These are phyloP conservation scores for Neonectria sp. DNA, from an alignment of 2,329 filamentous ascomycete species.

Conservation along the genomic window DNA sequence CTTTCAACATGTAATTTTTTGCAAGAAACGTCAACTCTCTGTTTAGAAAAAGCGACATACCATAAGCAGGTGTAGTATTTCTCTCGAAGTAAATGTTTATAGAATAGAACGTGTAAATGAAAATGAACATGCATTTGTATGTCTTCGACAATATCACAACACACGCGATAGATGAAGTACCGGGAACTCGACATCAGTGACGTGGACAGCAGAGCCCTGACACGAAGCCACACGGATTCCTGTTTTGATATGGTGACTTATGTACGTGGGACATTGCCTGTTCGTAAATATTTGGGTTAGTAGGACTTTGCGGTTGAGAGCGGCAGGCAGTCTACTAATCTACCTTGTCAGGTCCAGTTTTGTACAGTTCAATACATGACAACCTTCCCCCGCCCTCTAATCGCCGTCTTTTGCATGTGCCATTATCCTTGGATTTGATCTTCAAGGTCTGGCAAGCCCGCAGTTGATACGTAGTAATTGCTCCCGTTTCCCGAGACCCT, in stretches of 20 bases:
- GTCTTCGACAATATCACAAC: neutral
- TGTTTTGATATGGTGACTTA: neutral
- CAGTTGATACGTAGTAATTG: neutral
- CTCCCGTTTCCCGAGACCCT: neutral
- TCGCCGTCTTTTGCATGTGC: conserved; percentile 1
- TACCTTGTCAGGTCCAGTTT: neutral
- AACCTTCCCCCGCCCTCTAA: conserved; percentile 8
- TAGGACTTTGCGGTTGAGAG: conserved; percentile 9
- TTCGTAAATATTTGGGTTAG: conserved; percentile 3
- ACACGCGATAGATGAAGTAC: neutral
- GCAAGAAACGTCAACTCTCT: neutral
- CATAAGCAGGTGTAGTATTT: no score
- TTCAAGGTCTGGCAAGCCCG: conserved; percentile 1
- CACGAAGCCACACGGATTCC: neutral
- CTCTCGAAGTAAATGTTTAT: neutral
- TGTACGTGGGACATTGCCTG: conserved; percentile 6
- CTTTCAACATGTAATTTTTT: neutral
- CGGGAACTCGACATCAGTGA: neutral
- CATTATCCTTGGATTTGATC: conserved; percentile 14
- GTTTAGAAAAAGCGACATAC: neutral
- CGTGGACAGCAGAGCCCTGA: neutral
- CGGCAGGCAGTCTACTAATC: neutral
- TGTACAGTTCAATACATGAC: conserved; percentile 14
- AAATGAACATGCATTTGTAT: neutral
- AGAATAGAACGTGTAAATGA: neutral